Conservation (phyloP, 306 rosid species). For the Trifolium pratense region DNA sequence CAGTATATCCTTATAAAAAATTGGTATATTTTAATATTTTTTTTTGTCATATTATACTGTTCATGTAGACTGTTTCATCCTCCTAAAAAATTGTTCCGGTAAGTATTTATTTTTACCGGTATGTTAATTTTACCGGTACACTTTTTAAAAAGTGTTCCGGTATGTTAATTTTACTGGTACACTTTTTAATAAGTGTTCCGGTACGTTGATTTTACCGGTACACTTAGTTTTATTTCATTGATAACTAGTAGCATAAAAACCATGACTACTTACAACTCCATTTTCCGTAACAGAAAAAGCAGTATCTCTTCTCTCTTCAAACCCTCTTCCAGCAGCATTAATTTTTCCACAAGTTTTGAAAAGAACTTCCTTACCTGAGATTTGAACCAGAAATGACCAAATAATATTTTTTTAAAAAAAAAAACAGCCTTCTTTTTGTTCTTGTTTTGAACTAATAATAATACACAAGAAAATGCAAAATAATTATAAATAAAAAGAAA, state of each 20-base stretch:
- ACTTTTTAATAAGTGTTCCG: no score
- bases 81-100: no score
- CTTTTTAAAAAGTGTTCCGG: no score
- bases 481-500: neutral
- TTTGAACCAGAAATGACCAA: slow-evolving; percentile 37
- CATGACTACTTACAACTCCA: slow-evolving; percentile 82
- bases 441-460: neutral
- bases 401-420: neutral
- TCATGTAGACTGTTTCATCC: no score
- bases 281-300: slow-evolving; percentile 79
- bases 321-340: slow-evolving; percentile 77
- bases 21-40: no score
- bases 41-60: no score
- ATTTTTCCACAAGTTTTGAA: slow-evolving; percentile 75
- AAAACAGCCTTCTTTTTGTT: slow-evolving; percentile 18
- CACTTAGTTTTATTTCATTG: no score
- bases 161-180: no score
- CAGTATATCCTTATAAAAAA: no score
- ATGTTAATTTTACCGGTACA: no score
- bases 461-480: neutral
- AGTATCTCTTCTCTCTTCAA: slow-evolving; percentile 84
- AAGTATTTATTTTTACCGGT: no score
- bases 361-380: slow-evolving; percentile 83
- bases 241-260: slow-evolving; percentile 83
- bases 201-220: no score